Evolutionary conservation across 371 early-diverging fungal species (phyloP).

Genomic region (Mortierella sp.): DNA sequence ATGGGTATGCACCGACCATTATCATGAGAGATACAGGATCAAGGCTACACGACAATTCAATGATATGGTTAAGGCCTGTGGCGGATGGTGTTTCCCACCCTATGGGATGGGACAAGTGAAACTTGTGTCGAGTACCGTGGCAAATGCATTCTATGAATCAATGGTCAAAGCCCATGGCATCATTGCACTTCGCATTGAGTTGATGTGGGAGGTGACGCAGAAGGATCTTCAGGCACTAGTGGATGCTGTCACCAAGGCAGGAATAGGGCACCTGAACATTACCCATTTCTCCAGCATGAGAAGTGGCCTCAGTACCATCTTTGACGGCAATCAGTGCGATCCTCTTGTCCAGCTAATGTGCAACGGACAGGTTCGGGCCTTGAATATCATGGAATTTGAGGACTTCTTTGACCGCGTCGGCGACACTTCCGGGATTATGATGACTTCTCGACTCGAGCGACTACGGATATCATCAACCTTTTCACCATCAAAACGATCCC

Average conservation of each 20-base stretch:
- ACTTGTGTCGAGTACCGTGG: slow-evolving; percentile 1
- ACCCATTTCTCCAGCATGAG: not conserved
- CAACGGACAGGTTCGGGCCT: not conserved
- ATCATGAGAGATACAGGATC: slow-evolving; percentile 4
- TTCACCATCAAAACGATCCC: not conserved
- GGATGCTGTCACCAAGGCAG: too few species aligned
- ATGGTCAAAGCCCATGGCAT: not conserved
- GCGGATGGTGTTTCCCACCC: not conserved
- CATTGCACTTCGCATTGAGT: not conserved
- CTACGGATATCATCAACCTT: not conserved
- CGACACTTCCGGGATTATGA: not conserved
- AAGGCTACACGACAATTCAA: not conserved
- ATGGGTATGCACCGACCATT: slow-evolving; percentile 21
- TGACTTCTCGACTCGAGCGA: not conserved
- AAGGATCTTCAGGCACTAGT: not conserved
- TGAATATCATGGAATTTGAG: slow-evolving; percentile 1
- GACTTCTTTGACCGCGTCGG: slow-evolving; percentile 9
- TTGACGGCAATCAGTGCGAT: slow-evolving; percentile 6
- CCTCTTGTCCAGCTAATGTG: slow-evolving; percentile 9
- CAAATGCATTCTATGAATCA: slow-evolving; percentile 3
- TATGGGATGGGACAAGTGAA: not conserved
- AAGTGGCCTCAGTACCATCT: not conserved
- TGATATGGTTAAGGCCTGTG: not conserved
- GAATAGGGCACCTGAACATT: too few species aligned
- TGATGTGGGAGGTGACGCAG: not conserved